These are phyloP conservation scores for Erysimum cheiranthoides DNA, from an alignment of 345 rosid species.

Conservation along the genomic window DNA sequence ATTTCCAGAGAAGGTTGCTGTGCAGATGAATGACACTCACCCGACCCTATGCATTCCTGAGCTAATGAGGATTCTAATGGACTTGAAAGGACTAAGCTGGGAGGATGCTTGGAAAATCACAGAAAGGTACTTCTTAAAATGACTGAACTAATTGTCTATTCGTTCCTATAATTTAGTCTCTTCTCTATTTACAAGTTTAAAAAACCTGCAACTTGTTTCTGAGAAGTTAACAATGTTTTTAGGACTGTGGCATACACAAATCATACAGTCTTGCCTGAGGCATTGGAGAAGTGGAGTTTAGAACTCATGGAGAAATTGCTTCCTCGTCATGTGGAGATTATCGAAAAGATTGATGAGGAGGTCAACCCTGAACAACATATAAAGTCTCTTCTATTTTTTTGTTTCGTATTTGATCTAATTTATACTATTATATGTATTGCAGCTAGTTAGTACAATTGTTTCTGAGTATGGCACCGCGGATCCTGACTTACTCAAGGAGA, in stretches of 20 bases:
- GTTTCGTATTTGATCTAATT: conserved; percentile 13
- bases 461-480: conserved; percentile 64
- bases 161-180: not conserved
- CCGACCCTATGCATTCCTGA: conserved; percentile 85
- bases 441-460: conserved; percentile 68
- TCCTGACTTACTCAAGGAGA: conserved; percentile 57
- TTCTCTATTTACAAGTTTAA: not conserved
- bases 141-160: conserved; percentile 2
- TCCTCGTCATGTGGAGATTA: conserved; percentile 82
- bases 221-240: conserved; percentile 13
- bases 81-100: conserved; percentile 76
- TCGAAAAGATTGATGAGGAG: conserved; percentile 85
- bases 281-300: conserved; percentile 88
- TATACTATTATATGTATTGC: conserved; percentile 39
- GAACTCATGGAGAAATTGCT: conserved; percentile 78
- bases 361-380: conserved; percentile 47
- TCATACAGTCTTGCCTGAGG: conserved; percentile 88
- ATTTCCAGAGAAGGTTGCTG: conserved; percentile 81
- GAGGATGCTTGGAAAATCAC: conserved; percentile 79
- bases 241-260: conserved; percentile 90
- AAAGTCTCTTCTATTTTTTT: conserved; percentile 20
- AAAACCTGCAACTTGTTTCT: not conserved
- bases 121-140: conserved; percentile 54
- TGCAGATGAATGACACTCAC: conserved; percentile 88
- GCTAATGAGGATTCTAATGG: conserved; percentile 75